Evolutionary conservation across 2,329 filamentous ascomycete genomes (phyloP).

Genomic region (Sodiomyces alkalinus): DNA sequence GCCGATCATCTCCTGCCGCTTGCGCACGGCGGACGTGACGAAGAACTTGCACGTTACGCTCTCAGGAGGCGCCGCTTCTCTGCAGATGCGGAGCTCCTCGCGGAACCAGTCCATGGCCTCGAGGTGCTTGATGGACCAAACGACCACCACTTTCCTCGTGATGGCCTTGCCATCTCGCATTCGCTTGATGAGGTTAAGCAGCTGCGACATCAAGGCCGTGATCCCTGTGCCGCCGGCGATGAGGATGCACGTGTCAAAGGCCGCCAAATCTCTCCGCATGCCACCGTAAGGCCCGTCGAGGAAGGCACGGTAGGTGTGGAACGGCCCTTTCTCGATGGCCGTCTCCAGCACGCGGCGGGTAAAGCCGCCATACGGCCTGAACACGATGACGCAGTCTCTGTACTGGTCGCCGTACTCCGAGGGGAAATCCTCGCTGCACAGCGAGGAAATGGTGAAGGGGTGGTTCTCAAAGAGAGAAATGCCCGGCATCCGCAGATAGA

Average conservation of each 20-base stretch:
- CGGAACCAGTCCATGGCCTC: conserved; percentile 98
- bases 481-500: conserved; percentile 87
- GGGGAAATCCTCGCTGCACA: conserved; percentile 86
- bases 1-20: conserved; percentile 12
- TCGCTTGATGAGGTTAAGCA: conserved; percentile 87
- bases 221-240: conserved; percentile 92
- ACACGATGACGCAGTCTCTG: conserved; percentile 78
- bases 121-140: conserved; percentile 85
- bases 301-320: conserved; percentile 84
- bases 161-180: conserved; percentile 93
- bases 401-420: conserved; percentile 82
- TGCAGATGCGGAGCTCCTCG: conserved; percentile 82
- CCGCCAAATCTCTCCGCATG: conserved; percentile 77
- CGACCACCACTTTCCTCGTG: conserved; percentile 74
- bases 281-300: conserved; percentile 91
- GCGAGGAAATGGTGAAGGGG: conserved; percentile 84
- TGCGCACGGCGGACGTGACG: conserved; percentile 62
- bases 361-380: conserved; percentile 83
- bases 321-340: conserved; percentile 71
- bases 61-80: conserved; percentile 75
- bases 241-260: conserved; percentile 85
- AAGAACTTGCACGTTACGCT: conserved; percentile 90
- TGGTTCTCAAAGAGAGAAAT: conserved; percentile 87
- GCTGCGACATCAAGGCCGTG: conserved; percentile 80
- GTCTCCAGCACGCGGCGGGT: conserved; percentile 73